Evolutionary conservation across 768 basidiomycete genomes (phyloP), one percentile per base, ranked within the genome.

Genomic region (Amanita rubescens): DNA sequence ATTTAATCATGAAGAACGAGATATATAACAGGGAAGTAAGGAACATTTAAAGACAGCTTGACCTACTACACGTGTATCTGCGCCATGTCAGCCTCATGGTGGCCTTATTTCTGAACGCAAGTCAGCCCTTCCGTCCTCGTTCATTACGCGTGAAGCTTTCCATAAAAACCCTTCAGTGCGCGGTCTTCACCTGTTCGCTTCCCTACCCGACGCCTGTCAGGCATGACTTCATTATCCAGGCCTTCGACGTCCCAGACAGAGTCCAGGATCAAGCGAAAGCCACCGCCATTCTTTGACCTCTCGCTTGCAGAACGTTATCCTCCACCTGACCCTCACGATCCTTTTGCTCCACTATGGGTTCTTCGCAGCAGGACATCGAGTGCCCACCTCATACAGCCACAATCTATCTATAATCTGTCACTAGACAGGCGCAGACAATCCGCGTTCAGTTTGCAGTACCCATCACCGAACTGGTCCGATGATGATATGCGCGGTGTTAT

Each of bases 321-420:
- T 4, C 66, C 71, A 1, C 84, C 84, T 27, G 86, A 88, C 66
- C 84, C 84, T 19, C 62, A 61, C 15, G 84, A 88, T 63, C 86
- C 86, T 1, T 87, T 87, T 57, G 85, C 81, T 5, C 79, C 86
- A 0, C 77, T 88, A 39, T 77, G 79, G 61, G 79, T 80, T 22
- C 72, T 88, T 24, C 79, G 86, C 47, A 77, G 74, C 55, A 77
- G 84, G 52, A 77, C 66, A n/a, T 69, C 79, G 4, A 76, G 75
- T 57, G 71, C 71, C 17, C 67, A 70, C 15, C 65, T 72, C 45
- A 49, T 51, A 41, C 50, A 53, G 49, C 56, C 55, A 33, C 57
- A 46, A 39, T 50, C 58, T 49, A 55, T 53, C 5, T 38, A 37
- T 51, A 55, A 59, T 33, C 47, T 59, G 49, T 56, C 55, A 32